Evolutionary conservation across 345 rosid genomes (phyloP).

Genomic region (Rhodamnia argentea): DNA sequence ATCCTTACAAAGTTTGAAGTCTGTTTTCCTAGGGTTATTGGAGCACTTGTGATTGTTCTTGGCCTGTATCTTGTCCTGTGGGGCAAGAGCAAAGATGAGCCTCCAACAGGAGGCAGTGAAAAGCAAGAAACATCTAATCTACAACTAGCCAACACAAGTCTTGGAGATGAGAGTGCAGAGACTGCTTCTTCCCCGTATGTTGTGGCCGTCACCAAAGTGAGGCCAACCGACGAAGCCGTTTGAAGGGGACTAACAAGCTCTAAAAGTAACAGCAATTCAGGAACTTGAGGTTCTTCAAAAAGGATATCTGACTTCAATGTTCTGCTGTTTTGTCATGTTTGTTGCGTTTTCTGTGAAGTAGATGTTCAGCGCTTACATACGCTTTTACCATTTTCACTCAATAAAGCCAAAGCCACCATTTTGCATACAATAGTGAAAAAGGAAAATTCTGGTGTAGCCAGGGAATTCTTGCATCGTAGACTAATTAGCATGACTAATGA

Average conservation of each 20-base stretch:
- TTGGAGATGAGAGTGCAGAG: background rate
- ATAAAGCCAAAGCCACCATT: background rate
- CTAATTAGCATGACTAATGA: background rate
- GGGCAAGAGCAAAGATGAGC: slow-evolving; percentile 66
- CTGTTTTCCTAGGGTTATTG: slow-evolving; percentile 30
- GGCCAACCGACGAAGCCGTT: background rate
- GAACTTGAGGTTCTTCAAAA: background rate
- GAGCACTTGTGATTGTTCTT: slow-evolving; percentile 48
- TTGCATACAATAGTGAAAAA: background rate
- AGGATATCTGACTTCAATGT: background rate
- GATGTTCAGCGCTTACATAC: background rate
- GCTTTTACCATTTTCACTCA: background rate
- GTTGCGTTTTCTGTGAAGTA: background rate
- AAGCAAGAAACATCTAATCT: background rate
- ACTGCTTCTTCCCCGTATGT: background rate
- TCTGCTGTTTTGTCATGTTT: background rate
- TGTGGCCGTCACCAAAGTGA: background rate
- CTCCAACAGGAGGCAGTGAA: background rate
- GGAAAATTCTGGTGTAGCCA: background rate
- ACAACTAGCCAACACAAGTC: background rate
- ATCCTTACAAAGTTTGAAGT: background rate
- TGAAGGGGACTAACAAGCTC: background rate
- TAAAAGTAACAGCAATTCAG: background rate
- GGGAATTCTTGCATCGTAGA: background rate
- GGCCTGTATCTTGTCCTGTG: slow-evolving; percentile 71